Percentiles rank a stretch among this genome's conserved stretches.
Evolutionary conservation across 306 rosid genomes (phyloP).

Genomic region (Castanea sativa): DNA sequence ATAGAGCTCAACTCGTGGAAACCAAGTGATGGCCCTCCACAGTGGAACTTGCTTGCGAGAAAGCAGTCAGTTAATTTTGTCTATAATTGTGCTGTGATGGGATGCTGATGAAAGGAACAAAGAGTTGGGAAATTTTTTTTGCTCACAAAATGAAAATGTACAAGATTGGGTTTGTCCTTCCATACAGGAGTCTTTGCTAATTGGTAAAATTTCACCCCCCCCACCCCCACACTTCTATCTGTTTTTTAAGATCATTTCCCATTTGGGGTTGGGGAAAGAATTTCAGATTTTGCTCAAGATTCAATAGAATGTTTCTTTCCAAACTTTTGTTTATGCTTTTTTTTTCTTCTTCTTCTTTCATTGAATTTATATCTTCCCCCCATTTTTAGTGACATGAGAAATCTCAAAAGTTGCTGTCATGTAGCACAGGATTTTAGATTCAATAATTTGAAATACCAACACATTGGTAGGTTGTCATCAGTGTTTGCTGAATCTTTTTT

Average conservation of each 20-base stretch:
- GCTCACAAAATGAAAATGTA: slow-evolving; percentile 15
- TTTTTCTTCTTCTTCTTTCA: slow-evolving; percentile 22
- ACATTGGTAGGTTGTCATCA: slow-evolving; percentile 47
- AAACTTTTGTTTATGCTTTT: slow-evolving; percentile 30
- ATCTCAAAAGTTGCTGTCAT: slow-evolving; percentile 50
- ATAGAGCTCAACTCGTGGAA: slow-evolving; percentile 92
- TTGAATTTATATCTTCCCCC: slow-evolving; percentile 52
- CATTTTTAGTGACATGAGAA: slow-evolving; percentile 54
- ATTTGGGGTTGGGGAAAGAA: slow-evolving; percentile 42
- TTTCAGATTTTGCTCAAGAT: slow-evolving; percentile 57
- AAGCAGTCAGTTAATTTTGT: slow-evolving; percentile 76
- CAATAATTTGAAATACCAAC: slow-evolving; percentile 68
- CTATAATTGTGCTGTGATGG: slow-evolving; percentile 98
- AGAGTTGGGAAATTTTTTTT: slow-evolving; percentile 3
- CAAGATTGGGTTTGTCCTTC: slow-evolving; percentile 44
- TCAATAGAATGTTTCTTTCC: slow-evolving; percentile 48
- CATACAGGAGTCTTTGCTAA: slow-evolving; percentile 58
- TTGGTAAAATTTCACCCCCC: slow-evolving; percentile 54
- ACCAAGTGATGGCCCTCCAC: slow-evolving; percentile 91
- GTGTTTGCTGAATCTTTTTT: slow-evolving; percentile 44
- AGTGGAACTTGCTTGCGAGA: slow-evolving; percentile 75
- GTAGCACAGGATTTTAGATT: slow-evolving; percentile 61
- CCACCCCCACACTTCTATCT: background rate
- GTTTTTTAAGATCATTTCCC: slow-evolving; percentile 31
- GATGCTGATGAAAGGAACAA: slow-evolving; percentile 47